Conservation (phyloP, 208 protist genomes). For the Acanthamoeba royreba region DNA sequence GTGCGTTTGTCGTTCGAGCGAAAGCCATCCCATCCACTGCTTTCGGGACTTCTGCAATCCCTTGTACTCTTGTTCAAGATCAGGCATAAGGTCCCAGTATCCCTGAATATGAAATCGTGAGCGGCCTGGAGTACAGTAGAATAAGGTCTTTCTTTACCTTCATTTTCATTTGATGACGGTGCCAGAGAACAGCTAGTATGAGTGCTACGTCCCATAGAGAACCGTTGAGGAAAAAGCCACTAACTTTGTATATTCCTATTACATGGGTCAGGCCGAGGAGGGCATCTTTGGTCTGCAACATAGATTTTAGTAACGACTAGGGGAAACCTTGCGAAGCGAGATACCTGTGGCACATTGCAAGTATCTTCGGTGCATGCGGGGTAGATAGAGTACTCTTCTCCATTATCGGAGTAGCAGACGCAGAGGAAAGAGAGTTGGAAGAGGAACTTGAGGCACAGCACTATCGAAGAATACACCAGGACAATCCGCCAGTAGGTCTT, state of each 20-base stretch:
- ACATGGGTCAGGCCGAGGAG: background rate
- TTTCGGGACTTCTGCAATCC: background rate
- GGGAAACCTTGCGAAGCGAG: no score
- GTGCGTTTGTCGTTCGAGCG: background rate
- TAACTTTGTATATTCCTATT: constrained; percentile 46
- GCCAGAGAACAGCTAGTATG: constrained; percentile 58
- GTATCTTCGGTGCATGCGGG: background rate
- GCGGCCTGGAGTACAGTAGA: background rate
- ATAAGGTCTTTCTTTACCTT: background rate
- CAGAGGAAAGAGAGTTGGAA: constrained; percentile 50
- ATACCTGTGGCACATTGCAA: no score
- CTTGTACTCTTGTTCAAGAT: background rate
- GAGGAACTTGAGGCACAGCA: constrained; percentile 54
- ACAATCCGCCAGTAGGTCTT: constrained; percentile 59
- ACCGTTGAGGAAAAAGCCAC: constrained; percentile 52
- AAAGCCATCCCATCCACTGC: background rate
- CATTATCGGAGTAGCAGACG: background rate
- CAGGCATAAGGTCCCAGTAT: background rate
- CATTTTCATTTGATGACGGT: constrained; percentile 50
- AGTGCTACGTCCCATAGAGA: constrained; percentile 58
- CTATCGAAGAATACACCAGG: constrained; percentile 19
- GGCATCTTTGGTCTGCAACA: background rate
- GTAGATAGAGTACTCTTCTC: background rate
- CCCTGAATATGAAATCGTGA: no score
- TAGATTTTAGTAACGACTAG: background rate